phyloP scores from a whole-genome alignment of 805 yeast species.

The Lipomyces lipofer region DNA sequence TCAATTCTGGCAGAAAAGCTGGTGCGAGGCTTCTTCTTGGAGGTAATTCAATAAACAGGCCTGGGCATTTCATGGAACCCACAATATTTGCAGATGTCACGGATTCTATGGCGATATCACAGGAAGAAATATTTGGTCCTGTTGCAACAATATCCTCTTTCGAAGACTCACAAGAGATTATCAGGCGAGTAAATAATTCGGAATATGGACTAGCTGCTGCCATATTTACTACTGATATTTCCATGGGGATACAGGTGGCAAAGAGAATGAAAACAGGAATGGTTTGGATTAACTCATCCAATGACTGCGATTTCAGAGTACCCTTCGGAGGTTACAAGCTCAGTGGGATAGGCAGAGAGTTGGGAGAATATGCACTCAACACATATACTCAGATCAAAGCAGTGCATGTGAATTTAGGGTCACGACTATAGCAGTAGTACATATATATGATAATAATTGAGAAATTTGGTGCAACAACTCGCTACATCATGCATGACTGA shows the following conservation, averaged over 20 bases:
- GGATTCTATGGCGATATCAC: conserved; percentile 62
- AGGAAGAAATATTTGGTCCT: conserved; percentile 88
- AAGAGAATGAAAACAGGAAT: conserved; percentile 63
- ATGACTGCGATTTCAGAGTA: conserved; percentile 77
- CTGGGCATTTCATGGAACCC: conserved; percentile 62
- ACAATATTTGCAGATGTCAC: conserved; percentile 73
- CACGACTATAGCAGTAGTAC: neutral
- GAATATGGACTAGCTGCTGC: conserved; percentile 82
- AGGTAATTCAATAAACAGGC: conserved; percentile 51
- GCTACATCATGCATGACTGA: no score
- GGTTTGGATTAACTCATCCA: conserved; percentile 68
- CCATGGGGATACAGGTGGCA: conserved; percentile 65
- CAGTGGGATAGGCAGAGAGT: conserved; percentile 92
- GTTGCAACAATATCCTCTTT: conserved; percentile 72
- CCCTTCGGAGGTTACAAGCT: conserved; percentile 93
- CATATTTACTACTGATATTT: conserved; percentile 68
- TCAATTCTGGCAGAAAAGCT: conserved; percentile 72
- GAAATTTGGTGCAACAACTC: no score
- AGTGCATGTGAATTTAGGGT: conserved; percentile 47
- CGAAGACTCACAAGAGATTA: conserved; percentile 64
- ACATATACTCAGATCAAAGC: conserved; percentile 86
- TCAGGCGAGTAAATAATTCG: conserved; percentile 67
- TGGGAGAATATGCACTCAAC: conserved; percentile 84
- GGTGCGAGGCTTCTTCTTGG: conserved; percentile 83
- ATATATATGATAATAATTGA: no score